phyloP scores from a whole-genome alignment of 768 basidiomycete genomes.

The Podaxis sp. region DNA sequence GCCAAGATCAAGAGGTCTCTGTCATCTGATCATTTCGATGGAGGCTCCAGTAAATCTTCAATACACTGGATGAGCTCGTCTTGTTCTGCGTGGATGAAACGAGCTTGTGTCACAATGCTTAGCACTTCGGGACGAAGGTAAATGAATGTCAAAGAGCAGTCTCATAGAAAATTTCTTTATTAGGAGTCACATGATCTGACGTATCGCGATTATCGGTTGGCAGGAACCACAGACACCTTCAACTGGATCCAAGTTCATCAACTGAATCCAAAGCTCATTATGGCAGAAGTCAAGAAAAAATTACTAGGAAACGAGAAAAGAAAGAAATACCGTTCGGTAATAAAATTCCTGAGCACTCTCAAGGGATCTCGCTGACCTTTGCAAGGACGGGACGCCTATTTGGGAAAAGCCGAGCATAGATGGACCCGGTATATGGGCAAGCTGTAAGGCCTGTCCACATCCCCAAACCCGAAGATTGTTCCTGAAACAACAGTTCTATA shows the following conservation, averaged over 20 bases:
- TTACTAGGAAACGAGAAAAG: constrained; percentile 23
- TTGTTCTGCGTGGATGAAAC: no score
- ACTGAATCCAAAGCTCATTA: constrained; percentile 5
- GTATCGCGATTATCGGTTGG: neutral
- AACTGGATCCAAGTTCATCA: neutral
- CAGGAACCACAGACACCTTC: neutral
- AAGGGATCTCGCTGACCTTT: constrained; percentile 1
- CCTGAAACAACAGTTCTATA: constrained; percentile 14
- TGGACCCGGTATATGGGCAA: constrained; percentile 84
- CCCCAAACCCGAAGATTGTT: neutral
- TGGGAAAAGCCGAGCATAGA: constrained; percentile 65
- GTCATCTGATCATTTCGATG: neutral
- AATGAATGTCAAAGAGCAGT: neutral
- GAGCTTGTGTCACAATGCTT: neutral
- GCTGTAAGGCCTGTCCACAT: constrained; percentile 39
- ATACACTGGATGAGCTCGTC: no score
- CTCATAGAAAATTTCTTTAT: neutral
- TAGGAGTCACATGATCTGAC: neutral
- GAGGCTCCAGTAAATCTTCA: no score
- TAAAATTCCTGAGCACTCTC: constrained; percentile 12
- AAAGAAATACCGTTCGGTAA: constrained; percentile 50
- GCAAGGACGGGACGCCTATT: constrained; percentile 62
- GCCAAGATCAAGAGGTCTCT: neutral
- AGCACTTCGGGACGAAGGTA: neutral
- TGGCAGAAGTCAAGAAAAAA: constrained; percentile 26